These are phyloP conservation scores for Dovyalis caffra DNA, from an alignment of 345 rosid species.

Conservation along the genomic window DNA sequence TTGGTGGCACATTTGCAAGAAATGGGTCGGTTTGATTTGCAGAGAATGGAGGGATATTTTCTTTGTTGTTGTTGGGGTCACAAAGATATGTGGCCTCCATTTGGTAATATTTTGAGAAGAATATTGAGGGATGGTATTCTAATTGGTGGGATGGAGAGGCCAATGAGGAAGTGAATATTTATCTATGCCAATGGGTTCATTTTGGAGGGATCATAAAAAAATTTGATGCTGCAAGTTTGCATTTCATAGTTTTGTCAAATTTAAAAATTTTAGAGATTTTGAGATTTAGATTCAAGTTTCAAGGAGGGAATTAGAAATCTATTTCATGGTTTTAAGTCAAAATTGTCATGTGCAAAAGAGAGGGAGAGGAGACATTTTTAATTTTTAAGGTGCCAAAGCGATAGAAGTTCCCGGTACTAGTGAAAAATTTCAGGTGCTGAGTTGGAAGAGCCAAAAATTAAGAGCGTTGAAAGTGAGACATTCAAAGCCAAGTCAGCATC, in stretches of 20 bases:
- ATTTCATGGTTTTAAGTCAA: background rate
- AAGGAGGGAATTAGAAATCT: background rate
- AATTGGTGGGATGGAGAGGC: too few species aligned
- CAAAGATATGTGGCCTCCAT: slow-evolving; percentile 2
- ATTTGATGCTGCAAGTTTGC: too few species aligned
- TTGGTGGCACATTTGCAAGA: background rate
- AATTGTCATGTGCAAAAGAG: background rate
- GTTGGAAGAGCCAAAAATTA: too few species aligned
- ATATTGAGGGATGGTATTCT: background rate
- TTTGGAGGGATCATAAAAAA: background rate
- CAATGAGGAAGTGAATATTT: background rate
- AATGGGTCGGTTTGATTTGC: slow-evolving; percentile 7
- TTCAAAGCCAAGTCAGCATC: too few species aligned
- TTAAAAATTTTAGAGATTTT: background rate
- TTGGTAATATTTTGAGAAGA: background rate
- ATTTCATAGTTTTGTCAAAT: background rate
- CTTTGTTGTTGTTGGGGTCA: background rate
- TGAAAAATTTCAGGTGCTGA: too few species aligned
- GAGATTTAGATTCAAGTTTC: too few species aligned
- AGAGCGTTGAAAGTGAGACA: too few species aligned
- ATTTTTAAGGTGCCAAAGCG: background rate
- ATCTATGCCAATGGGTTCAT: background rate
- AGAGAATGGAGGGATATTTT: slow-evolving; percentile 21
- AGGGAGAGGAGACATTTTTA: background rate
- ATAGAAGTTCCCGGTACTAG: background rate